Percentiles rank a stretch among this genome's conserved stretches.
Evolutionary conservation across 2,329 filamentous ascomycete species (phyloP).

Genomic region (Fusarium proliferatum): DNA sequence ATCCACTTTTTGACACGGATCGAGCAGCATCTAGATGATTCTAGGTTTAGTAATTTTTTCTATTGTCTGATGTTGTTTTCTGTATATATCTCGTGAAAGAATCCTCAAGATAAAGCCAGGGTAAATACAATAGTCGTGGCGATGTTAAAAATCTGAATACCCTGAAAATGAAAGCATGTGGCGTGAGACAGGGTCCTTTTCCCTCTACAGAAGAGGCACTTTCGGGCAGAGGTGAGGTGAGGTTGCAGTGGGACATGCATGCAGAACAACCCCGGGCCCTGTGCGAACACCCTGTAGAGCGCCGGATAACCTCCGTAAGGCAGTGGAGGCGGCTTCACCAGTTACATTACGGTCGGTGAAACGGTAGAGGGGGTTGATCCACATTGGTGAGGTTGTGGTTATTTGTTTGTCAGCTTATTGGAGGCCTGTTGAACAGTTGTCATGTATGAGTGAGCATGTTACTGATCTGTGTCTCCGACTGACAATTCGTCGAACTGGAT

Average conservation of each 20-base stretch:
- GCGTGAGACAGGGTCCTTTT: neutral
- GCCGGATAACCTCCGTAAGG: slow-evolving; percentile 31
- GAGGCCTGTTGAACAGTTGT: slow-evolving; percentile 1
- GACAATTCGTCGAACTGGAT: neutral
- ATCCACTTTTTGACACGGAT: slow-evolving; percentile 31
- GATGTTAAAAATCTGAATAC: neutral
- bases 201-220: neutral
- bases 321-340: slow-evolving; percentile 1
- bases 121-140: too few relatives aligned
- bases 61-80: neutral
- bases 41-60: neutral
- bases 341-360: slow-evolving; percentile 22
- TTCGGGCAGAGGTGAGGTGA: neutral
- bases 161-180: neutral
- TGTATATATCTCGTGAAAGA: neutral
- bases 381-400: neutral
- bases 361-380: slow-evolving; percentile 19
- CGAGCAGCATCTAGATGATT: slow-evolving; percentile 15
- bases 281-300: slow-evolving; percentile 20
- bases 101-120: neutral
- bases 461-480: neutral
- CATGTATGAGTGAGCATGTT: slow-evolving; percentile 3
- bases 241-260: neutral
- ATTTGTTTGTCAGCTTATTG: neutral
- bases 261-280: neutral